A percentile compares a stretch with the other conserved stretches of the same genome.
Conservation (phyloP, 2,329 filamentous ascomycete species). For the Chaetomiaceae sp. region DNA sequence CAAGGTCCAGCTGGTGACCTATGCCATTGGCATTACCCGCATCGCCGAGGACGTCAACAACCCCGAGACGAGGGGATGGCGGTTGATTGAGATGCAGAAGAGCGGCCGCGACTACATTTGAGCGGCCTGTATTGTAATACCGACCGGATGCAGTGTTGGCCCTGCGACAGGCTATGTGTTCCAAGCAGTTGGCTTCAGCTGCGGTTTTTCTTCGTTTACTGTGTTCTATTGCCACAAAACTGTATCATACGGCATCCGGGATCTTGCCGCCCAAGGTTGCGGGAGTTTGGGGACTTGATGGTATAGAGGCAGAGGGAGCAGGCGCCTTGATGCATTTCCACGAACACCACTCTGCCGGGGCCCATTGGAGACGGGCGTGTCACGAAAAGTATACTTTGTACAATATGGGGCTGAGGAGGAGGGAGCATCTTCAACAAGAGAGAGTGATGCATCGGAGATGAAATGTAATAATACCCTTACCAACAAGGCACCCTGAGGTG, state of each 20-base stretch:
- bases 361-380: conserved; percentile 6
- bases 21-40: conserved; percentile 92
- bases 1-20: conserved; percentile 96
- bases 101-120: conserved; percentile 81
- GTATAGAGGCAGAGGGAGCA: conserved; percentile 21
- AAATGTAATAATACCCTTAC: background rate
- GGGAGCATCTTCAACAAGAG: background rate
- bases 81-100: conserved; percentile 98
- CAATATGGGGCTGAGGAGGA: background rate
- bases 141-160: background rate
- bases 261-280: conserved; percentile 13
- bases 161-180: background rate
- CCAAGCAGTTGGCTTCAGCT: background rate
- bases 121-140: conserved; percentile 20
- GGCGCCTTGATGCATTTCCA: conserved; percentile 26
- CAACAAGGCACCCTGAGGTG: too few species aligned
- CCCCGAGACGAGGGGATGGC: conserved; percentile 93
- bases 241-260: conserved; percentile 26
- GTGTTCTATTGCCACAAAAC: conserved; percentile 17
- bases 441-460: background rate
- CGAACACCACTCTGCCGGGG: conserved; percentile 17
- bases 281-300: conserved; percentile 18
- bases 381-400: conserved; percentile 11
- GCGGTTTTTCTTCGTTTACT: conserved; percentile 8
- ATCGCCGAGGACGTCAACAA: conserved; percentile 95